Evolutionary conservation across 2,329 filamentous ascomycete species (phyloP).

Genomic region (Nemania sp.): DNA sequence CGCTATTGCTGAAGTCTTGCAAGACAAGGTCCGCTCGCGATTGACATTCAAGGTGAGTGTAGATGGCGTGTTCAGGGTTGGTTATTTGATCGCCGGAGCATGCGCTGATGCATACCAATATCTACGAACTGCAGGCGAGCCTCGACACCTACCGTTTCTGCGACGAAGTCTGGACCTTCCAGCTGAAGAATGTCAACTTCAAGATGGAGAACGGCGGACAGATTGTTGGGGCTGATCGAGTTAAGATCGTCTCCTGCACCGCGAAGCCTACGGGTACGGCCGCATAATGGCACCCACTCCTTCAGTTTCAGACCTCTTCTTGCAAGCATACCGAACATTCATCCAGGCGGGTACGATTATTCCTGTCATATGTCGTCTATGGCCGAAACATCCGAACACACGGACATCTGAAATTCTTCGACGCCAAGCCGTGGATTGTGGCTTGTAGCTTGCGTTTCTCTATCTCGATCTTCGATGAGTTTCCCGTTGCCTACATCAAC

Average conservation of each 20-base stretch:
- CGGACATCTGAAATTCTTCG: not conserved
- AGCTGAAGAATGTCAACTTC: conserved; percentile 99
- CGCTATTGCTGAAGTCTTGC: conserved; percentile 88
- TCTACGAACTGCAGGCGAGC: conserved; percentile 74
- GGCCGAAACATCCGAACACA: not conserved
- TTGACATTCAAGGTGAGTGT: conserved; percentile 89
- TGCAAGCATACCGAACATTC: not conserved
- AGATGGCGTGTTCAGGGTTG: not conserved
- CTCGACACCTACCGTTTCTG: conserved; percentile 99
- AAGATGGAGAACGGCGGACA: conserved; percentile 88
- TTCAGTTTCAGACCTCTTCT: not conserved
- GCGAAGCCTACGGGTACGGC: conserved; percentile 70
- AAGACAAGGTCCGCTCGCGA: conserved; percentile 91
- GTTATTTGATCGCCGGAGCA: not conserved
- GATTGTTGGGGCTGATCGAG: conserved; percentile 84
- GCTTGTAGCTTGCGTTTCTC: not conserved
- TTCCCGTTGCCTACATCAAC: not conserved
- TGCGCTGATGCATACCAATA: conserved; percentile 7
- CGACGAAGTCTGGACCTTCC: conserved; percentile 99
- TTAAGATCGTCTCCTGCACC: conserved; percentile 99
- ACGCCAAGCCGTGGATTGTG: not conserved
- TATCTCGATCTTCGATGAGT: not conserved
- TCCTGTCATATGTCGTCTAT: not conserved
- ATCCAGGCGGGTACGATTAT: not conserved
- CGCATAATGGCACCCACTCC: conserved; percentile 29